Conservation (phyloP, 495 filamentous ascomycete genomes). For the Talaromyces stipitatus region DNA sequence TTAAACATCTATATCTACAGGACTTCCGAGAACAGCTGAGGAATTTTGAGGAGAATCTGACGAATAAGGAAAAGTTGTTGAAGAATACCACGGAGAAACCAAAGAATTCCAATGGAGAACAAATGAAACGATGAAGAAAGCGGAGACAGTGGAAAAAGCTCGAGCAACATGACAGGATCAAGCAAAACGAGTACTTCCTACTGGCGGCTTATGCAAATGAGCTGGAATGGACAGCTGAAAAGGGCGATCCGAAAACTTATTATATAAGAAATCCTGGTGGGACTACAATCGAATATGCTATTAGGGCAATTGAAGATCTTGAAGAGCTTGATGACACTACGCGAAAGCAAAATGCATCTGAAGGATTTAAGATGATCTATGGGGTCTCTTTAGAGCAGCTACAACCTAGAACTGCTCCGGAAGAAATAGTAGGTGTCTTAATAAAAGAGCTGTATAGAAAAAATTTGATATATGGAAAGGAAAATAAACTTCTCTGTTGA, state of each 20-base stretch:
- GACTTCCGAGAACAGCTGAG: not conserved
- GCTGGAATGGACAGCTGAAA: not conserved
- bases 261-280: not conserved
- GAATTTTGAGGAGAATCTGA: no score
- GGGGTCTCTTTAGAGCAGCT: not conserved
- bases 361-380: slow-evolving; percentile 1
- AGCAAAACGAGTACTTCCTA: not conserved
- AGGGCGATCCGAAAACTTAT: not conserved
- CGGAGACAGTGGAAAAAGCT: not conserved
- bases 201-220: slow-evolving; percentile 1
- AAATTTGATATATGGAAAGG: not conserved
- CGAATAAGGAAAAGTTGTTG: no score
- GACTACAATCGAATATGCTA: not conserved
- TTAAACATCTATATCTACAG: slow-evolving; percentile 1
- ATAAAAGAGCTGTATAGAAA: not conserved
- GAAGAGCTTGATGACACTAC: not conserved
- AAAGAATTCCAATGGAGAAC: not conserved
- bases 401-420: not conserved
- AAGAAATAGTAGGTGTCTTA: slow-evolving; percentile 1
- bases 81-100: no score
- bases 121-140: no score
- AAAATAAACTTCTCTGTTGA: not conserved
- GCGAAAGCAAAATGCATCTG: not conserved
- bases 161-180: not conserved
- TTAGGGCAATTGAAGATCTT: not conserved